These are phyloP conservation scores for Rachicladosporium sp. DNA, from an alignment of 2,329 filamentous ascomycete genomes.

Conservation along the genomic window DNA sequence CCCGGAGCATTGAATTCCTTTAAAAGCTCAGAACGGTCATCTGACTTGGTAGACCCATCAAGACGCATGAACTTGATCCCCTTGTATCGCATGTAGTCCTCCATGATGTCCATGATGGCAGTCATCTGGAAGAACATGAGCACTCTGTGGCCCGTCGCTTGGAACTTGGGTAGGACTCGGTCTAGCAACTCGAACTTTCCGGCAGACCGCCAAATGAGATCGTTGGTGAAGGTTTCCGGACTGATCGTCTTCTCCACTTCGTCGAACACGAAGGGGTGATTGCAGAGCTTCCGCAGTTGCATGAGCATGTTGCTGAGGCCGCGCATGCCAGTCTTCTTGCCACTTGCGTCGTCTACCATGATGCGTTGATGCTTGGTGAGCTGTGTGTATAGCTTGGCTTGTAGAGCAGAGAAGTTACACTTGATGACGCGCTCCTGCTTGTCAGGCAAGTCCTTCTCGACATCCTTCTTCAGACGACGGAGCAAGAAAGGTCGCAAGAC, in stretches of 20 bases:
- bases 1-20: constrained; percentile 78
- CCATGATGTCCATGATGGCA: constrained; percentile 99
- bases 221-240: constrained; percentile 74
- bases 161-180: constrained; percentile 84
- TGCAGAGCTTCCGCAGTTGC: constrained; percentile 97
- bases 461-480: constrained; percentile 97
- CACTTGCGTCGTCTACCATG: constrained; percentile 83
- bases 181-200: constrained; percentile 97
- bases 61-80: constrained; percentile 79
- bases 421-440: constrained; percentile 99
- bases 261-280: constrained; percentile 97
- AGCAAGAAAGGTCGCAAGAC: constrained; percentile 93
- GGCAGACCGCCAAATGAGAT: constrained; percentile 85
- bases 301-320: constrained; percentile 99
- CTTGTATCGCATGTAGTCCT: constrained; percentile 82
- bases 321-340: constrained; percentile 89
- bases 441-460: constrained; percentile 96
- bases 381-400: constrained; percentile 91
- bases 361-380: constrained; percentile 93
- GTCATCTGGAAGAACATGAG: constrained; percentile 99
- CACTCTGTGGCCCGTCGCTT: constrained; percentile 80
- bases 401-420: constrained; percentile 91
- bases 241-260: constrained; percentile 98
- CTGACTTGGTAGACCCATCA: constrained; percentile 93
- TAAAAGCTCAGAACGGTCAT: constrained; percentile 86